phyloP scores from a whole-genome alignment of 768 basidiomycete species.

The Pleurotus giganteus region DNA sequence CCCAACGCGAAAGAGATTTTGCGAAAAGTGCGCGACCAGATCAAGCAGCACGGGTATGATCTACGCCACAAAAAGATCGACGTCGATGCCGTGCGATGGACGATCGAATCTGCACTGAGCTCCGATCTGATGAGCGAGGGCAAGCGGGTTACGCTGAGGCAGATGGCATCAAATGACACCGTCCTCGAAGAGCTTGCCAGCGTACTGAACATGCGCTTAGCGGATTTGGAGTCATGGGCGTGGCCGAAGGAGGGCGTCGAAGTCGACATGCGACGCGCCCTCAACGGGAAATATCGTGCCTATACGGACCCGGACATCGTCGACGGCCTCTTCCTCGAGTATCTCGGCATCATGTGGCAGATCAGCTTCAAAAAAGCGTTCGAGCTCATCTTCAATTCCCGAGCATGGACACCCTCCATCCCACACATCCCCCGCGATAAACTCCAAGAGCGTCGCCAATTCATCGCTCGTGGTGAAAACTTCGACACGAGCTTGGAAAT shows the following conservation, averaged over 20 bases:
- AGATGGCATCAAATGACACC: slow-evolving; percentile 37
- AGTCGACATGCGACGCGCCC: slow-evolving; percentile 44
- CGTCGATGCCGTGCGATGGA: slow-evolving; percentile 21
- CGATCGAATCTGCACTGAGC: slow-evolving; percentile 34
- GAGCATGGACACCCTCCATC: slow-evolving; percentile 32
- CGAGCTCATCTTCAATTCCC: slow-evolving; percentile 25
- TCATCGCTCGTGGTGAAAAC: slow-evolving; percentile 13
- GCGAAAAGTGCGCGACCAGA: slow-evolving; percentile 25
- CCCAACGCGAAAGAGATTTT: slow-evolving; percentile 29
- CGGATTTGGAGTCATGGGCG: slow-evolving; percentile 37
- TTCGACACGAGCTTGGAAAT: neutral
- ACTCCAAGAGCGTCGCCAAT: slow-evolving; percentile 20
- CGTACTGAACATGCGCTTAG: slow-evolving; percentile 45
- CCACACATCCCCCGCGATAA: slow-evolving; percentile 14
- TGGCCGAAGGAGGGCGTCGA: slow-evolving; percentile 41
- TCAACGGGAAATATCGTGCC: slow-evolving; percentile 50
- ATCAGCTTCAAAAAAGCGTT: slow-evolving; percentile 32
- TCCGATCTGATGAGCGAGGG: slow-evolving; percentile 37
- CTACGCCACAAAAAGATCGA: slow-evolving; percentile 26
- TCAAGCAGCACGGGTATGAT: slow-evolving; percentile 24
- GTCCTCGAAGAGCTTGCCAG: slow-evolving; percentile 40
- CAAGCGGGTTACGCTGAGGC: slow-evolving; percentile 37
- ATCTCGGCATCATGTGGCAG: slow-evolving; percentile 43
- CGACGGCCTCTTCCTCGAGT: slow-evolving; percentile 42
- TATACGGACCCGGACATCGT: slow-evolving; percentile 48